Conservation (phyloP, 2,329 filamentous ascomycete species). For the Aspergillus arachidicola region DNA sequence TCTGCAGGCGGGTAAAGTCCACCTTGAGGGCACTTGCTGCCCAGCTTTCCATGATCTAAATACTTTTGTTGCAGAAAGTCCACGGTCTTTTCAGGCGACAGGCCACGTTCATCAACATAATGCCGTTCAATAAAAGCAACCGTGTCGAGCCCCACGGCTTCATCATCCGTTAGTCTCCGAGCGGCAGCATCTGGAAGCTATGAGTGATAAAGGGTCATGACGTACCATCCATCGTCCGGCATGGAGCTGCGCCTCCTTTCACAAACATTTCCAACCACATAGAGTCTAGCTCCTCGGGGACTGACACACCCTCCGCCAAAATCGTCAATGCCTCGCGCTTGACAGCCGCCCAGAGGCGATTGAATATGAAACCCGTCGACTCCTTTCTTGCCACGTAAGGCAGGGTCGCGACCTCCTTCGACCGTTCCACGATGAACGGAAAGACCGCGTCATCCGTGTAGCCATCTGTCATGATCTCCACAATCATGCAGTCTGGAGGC, state of each 20-base stretch:
- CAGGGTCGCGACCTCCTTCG: conserved; percentile 42
- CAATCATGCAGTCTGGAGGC: conserved; percentile 47
- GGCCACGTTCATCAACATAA: conserved; percentile 54
- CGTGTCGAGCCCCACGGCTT: conserved; percentile 55
- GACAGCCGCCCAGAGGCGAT: conserved; percentile 59
- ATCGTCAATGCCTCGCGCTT: conserved; percentile 56
- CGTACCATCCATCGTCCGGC: conserved; percentile 49
- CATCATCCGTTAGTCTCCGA: background rate
- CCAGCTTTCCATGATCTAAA: conserved; percentile 51
- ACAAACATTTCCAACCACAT: conserved; percentile 50
- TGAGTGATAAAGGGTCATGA: background rate
- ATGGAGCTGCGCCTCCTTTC: conserved; percentile 31
- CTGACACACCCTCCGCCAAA: conserved; percentile 53
- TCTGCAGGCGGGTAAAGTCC: conserved; percentile 35
- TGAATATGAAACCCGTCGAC: conserved; percentile 58
- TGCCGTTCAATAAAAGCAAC: conserved; percentile 57
- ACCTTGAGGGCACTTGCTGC: conserved; percentile 47
- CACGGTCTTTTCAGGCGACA: conserved; percentile 44
- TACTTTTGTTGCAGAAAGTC: conserved; percentile 51
- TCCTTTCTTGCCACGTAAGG: conserved; percentile 51
- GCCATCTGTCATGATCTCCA: conserved; percentile 58
- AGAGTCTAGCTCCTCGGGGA: conserved; percentile 52
- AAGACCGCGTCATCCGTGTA: conserved; percentile 48
- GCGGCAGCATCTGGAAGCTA: background rate
- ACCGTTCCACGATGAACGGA: conserved; percentile 47